Evolutionary conservation across 345 rosid genomes (phyloP).

Genomic region (Theobroma cacao): DNA sequence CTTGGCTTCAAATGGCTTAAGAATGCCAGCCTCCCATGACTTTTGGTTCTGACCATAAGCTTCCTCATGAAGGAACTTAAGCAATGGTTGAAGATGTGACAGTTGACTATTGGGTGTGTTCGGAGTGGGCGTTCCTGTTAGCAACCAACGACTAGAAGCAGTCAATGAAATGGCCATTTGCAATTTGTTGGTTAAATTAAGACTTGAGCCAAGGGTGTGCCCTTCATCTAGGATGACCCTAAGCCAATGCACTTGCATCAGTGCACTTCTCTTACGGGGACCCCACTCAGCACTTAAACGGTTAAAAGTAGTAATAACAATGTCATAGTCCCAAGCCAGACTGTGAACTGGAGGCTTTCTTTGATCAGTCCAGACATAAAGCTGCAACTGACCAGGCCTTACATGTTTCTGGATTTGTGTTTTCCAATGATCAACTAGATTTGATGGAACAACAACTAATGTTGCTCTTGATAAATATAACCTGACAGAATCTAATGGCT

Average conservation of each 20-base stretch:
- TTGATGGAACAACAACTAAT: slow-evolving; percentile 85
- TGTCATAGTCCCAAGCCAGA: slow-evolving; percentile 97
- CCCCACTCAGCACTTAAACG: slow-evolving; percentile 97
- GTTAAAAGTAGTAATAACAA: slow-evolving; percentile 88
- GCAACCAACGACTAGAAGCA: slow-evolving; percentile 84
- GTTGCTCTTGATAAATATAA: slow-evolving; percentile 90
- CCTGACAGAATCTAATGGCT: slow-evolving; percentile 73
- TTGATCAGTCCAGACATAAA: slow-evolving; percentile 70
- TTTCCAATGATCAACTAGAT: slow-evolving; percentile 92
- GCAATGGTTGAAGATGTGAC: slow-evolving; percentile 84
- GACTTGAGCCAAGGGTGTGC: slow-evolving; percentile 96
- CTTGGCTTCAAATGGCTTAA: slow-evolving; percentile 88
- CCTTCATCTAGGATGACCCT: slow-evolving; percentile 95
- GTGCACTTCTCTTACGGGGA: slow-evolving; percentile 69
- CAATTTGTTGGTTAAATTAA: slow-evolving; percentile 86
- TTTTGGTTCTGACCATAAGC: slow-evolving; percentile 78
- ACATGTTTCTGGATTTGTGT: slow-evolving; percentile 85
- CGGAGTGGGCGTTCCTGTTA: slow-evolving; percentile 97
- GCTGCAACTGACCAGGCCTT: slow-evolving; percentile 66
- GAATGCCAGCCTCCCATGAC: slow-evolving; percentile 89
- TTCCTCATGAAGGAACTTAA: slow-evolving; percentile 91
- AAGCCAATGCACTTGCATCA: slow-evolving; percentile 96
- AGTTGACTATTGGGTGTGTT: slow-evolving; percentile 83
- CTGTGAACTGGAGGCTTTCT: slow-evolving; percentile 67
- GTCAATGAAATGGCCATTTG: slow-evolving; percentile 90